Evolutionary conservation across 2,329 filamentous ascomycete species (phyloP).

Genomic region (Biscogniauxia marginata): DNA sequence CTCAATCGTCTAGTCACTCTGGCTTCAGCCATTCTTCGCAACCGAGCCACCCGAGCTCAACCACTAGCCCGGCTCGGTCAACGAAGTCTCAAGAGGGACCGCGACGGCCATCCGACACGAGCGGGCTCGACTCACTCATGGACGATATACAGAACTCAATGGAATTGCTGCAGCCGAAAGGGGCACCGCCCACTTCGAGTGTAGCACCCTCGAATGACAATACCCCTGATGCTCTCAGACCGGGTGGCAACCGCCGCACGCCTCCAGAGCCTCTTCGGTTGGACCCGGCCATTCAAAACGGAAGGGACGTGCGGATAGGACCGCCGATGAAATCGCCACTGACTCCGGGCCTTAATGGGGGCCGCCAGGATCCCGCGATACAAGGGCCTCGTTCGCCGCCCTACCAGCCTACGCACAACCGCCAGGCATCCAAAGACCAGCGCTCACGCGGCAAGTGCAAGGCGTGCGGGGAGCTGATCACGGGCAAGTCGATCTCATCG

Average conservation of each 20-base stretch:
- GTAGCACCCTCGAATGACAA: slow-evolving; percentile 15
- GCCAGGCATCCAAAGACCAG: slow-evolving; percentile 37
- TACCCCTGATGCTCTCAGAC: slow-evolving; percentile 2
- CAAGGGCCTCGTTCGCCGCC: slow-evolving; percentile 26
- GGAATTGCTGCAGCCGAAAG: slow-evolving; percentile 36
- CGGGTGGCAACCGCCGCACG: slow-evolving; percentile 6
- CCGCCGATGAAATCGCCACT: slow-evolving; percentile 24
- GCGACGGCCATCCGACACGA: slow-evolving; percentile 40
- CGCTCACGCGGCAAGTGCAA: slow-evolving; percentile 74
- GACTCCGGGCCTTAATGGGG: slow-evolving; percentile 18
- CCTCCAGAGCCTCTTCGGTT: slow-evolving; percentile 25
- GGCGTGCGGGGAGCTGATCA: slow-evolving; percentile 74
- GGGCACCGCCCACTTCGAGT: slow-evolving; percentile 22
- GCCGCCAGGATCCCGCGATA: slow-evolving; percentile 20
- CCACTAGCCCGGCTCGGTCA: slow-evolving; percentile 55
- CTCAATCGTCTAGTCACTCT: slow-evolving; percentile 64
- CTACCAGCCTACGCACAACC: slow-evolving; percentile 35
- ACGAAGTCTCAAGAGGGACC: slow-evolving; percentile 32
- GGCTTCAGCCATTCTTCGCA: slow-evolving; percentile 49
- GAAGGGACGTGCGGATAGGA: slow-evolving; percentile 13
- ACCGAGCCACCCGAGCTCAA: slow-evolving; percentile 60
- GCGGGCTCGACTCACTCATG: slow-evolving; percentile 48
- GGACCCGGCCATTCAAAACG: slow-evolving; percentile 31
- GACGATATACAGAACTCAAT: slow-evolving; percentile 56
- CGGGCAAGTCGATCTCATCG: slow-evolving; percentile 89